Percentiles rank a stretch among this genome's conserved stretches.
Conservation (phyloP, 768 basidiomycete genomes). For the Tephrocybe sp. region DNA sequence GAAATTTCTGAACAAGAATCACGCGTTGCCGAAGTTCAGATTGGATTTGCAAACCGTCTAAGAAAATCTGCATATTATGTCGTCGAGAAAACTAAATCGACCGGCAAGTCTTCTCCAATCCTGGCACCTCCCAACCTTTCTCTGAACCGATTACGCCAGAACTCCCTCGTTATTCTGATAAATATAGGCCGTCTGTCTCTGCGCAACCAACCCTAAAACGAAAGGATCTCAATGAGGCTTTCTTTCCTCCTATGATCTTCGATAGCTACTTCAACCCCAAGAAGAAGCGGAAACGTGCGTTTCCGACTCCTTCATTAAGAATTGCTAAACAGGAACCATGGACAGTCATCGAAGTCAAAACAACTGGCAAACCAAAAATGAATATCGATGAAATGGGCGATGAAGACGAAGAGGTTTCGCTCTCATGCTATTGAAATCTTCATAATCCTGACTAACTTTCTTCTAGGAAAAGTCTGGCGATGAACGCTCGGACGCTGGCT, state of each 20-base stretch:
- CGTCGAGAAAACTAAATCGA: constrained; percentile 66
- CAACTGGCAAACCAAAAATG: constrained; percentile 37
- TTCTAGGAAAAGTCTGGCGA: constrained; percentile 67
- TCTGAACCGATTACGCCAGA: constrained; percentile 37
- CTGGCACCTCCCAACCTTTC: constrained; percentile 21
- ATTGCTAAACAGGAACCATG: too few species aligned
- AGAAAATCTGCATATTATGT: constrained; percentile 73
- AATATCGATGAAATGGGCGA: constrained; percentile 70
- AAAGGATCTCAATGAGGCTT: constrained; percentile 67
- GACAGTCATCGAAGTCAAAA: constrained; percentile 27
- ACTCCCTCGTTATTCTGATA: constrained; percentile 80
- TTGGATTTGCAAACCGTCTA: constrained; percentile 61
- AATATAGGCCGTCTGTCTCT: constrained; percentile 62
- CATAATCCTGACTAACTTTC: background rate
- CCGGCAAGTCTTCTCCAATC: constrained; percentile 31
- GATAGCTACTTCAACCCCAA: constrained; percentile 79
- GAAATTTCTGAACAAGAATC: constrained; percentile 66
- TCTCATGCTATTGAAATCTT: background rate
- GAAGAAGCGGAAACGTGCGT: constrained; percentile 54
- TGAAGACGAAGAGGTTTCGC: constrained; percentile 58
- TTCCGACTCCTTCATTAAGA: background rate
- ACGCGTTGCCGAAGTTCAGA: constrained; percentile 62
- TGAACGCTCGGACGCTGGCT: constrained; percentile 65
- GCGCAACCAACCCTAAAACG: constrained; percentile 67
- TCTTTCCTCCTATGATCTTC: constrained; percentile 76